Base-by-base conservation (phyloP, 2,329 filamentous ascomycete species). In the Colletotrichum truncatum region DNA sequence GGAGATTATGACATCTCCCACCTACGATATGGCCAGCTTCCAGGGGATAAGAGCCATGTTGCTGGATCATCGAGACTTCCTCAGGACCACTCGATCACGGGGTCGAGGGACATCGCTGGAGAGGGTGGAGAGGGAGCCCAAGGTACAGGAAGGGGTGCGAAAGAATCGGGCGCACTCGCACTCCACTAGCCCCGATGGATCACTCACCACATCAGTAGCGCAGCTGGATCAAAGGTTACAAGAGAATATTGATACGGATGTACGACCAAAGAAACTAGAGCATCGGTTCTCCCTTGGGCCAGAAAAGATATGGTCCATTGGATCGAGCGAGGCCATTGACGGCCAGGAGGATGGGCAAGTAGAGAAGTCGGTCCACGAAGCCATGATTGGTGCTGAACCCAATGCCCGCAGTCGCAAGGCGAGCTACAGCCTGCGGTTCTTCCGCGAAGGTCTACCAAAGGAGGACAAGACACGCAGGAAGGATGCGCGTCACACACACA, bases 361-460 rank as follows among this genome's bases (percentile, higher is more conserved):
- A 6, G 88, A 90, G 69, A 87, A 89, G 73, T 89, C 87, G n/a
- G 86, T 90, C 53, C 82, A 86, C 6, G 87, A 89, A 67, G 86
- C 85, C 26, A 81, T 90, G 72, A 83, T 86, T 16, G 87, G 87
- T 3, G 79, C 85, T n/a, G 88, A 90, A 70, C 87, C 82, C 41
- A 89, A 86, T 70, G 85, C 85, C 46, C 85, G 89, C 56, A 92
- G 88, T 71, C 85, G 89, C 69, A 91, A 91, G 75, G 85, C 89
- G 38, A 91, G 88, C 70, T 88, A 91, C 74, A 89, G 87, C 68
- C 78, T 91, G 63, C 83, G 89, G 2, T 89, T 91, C 71, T 91
- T 91, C 80, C 89, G 87, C 67, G 88, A 91, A 74, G 88, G 87
- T 32, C 77, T 90, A 16, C 87, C 87, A n/a, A 73, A 75, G 3